Percentiles rank a stretch among this genome's conserved stretches.
phyloP scores from a whole-genome alignment of 306 rosid genomes.

The Quercus mongolica region DNA sequence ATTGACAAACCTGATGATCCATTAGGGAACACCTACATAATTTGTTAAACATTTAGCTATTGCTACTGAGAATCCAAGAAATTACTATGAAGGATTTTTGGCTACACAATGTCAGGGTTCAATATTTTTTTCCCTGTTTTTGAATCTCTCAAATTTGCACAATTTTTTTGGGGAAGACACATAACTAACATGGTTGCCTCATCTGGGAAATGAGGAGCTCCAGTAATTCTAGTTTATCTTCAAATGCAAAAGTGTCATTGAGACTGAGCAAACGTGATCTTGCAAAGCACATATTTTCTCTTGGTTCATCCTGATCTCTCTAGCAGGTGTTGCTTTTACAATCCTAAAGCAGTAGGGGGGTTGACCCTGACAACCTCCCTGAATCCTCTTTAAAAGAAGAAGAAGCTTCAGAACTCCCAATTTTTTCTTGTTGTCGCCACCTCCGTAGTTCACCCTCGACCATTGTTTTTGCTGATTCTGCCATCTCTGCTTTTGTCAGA shows the following conservation, averaged over 20 bases:
- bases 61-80: background rate
- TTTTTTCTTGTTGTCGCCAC: constrained; percentile 50
- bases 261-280: constrained; percentile 15
- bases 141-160: constrained; percentile 15
- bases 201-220: constrained; percentile 6
- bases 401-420: constrained; percentile 10
- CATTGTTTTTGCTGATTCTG: constrained; percentile 55
- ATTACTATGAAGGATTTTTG: constrained; percentile 10
- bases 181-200: constrained; percentile 1
- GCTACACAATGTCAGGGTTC: constrained; percentile 6
- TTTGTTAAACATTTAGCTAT: no score
- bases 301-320: constrained; percentile 7
- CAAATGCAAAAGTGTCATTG: constrained; percentile 15
- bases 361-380: constrained; percentile 17
- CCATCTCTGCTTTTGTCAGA: constrained; percentile 59
- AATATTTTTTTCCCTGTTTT: background rate
- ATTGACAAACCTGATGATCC: background rate
- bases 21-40: background rate
- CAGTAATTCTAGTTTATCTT: background rate
- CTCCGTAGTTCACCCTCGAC: constrained; percentile 58
- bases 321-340: background rate
- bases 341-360: constrained; percentile 17
- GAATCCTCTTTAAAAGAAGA: background rate
- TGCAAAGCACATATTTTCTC: constrained; percentile 5
- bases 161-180: background rate